Evolutionary conservation across 805 yeast genomes (phyloP), one percentile per base, ranked within the genome.

Genomic region (Candida coleopterorum): DNA sequence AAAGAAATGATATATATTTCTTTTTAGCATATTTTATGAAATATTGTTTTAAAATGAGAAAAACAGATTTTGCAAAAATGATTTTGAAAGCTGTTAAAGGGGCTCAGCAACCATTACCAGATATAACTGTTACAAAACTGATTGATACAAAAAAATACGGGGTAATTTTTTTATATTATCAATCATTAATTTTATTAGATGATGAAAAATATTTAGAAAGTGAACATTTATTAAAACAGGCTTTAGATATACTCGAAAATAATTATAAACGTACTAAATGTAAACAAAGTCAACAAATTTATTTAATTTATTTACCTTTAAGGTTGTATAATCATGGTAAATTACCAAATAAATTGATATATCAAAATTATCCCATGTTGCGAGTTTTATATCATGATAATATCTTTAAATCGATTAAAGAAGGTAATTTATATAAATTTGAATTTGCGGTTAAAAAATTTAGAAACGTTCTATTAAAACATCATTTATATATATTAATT

Each of bases 41-140:
- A 47, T 68, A 83, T 17, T 87, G 85, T 58, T 78, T 80, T 63
- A 68, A 68, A 47, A 62, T 86, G 45, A 69, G 73, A 30, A 84
- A 83, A 49, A 64, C 74, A 26, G 87, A 86, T 47, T 70, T 86
- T 54, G 87, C 90, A 23, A 78, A 77, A 46, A 81, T 84, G 34
- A 68, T 86, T 43, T 79, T 84, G 40, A 79, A 79, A 52, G 95
- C 85, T 1, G 59, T 85, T 23, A 68, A 65, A 21, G 74, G 81
- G 10, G 70, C 79, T 31, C 56, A 66, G 15, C 56, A 57, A 18
- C 74, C 74, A 32, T 57, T 83, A 31, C 90, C 90, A 0, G 50
- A 62, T 6, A 71, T 47, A 16, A 38, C 73, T n/a, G n/a, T 9
- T 3, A 25, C 8, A 3, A 68, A 64, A 35, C 17, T 6, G 1